Evolutionary conservation across 345 rosid genomes (phyloP).

Genomic region (Pseudoturritis turrita): DNA sequence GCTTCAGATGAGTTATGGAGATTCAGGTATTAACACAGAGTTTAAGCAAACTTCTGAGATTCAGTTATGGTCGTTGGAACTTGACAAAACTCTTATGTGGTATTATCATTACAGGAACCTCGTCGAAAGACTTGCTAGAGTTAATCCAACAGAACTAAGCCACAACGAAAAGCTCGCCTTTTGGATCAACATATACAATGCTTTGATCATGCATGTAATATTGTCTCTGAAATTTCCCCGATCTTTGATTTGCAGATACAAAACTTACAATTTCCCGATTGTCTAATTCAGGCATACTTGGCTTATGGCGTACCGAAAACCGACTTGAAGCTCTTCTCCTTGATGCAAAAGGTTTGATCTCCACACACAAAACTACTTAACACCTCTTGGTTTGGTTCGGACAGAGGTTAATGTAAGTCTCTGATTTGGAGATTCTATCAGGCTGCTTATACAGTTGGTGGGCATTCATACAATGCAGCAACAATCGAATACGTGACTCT

Average conservation of each 20-base stretch:
- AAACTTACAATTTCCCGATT: background rate
- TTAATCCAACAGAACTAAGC: conserved; percentile 66
- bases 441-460: conserved; percentile 96
- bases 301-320: conserved; percentile 96
- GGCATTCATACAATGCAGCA: conserved; percentile 80
- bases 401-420: conserved; percentile 6
- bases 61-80: background rate
- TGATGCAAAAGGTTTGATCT: conserved; percentile 86
- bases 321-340: conserved; percentile 84
- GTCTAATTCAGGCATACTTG: conserved; percentile 65
- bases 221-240: background rate
- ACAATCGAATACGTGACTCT: conserved; percentile 68
- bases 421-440: conserved; percentile 28
- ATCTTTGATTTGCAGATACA: background rate
- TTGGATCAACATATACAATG: conserved; percentile 95
- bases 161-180: conserved; percentile 88
- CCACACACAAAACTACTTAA: conserved; percentile 1
- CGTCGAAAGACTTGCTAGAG: conserved; percentile 82
- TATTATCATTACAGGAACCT: conserved; percentile 49
- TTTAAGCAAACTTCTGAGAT: background rate
- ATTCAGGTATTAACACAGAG: conserved; percentile 23
- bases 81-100: conserved; percentile 4
- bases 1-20: conserved; percentile 38
- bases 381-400: conserved; percentile 9
- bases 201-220: conserved; percentile 89